These are phyloP conservation scores for Gossypium ekmanianum DNA, from an alignment of 345 rosid species.

Conservation along the genomic window DNA sequence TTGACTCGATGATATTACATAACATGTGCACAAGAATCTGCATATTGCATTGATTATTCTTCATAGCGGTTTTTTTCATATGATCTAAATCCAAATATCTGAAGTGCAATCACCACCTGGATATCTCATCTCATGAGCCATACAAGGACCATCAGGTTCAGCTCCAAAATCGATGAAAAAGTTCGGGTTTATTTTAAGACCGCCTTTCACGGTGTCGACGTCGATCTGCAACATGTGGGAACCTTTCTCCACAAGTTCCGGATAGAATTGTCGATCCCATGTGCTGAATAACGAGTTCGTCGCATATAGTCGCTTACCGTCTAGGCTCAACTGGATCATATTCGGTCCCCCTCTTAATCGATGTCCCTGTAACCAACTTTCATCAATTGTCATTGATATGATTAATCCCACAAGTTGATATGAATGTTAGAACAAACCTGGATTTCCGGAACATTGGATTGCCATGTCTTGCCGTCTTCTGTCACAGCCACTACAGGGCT, in stretches of 20 bases:
- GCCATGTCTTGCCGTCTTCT: not conserved
- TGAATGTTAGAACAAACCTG: not conserved
- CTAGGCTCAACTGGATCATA: constrained; percentile 89
- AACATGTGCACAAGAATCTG: constrained; percentile 14
- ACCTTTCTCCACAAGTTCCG: constrained; percentile 69
- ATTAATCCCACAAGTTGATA: not conserved
- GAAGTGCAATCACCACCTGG: constrained; percentile 99
- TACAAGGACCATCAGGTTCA: constrained; percentile 83
- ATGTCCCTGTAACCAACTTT: constrained; percentile 48
- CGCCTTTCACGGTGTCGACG: constrained; percentile 55
- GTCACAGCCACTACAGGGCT: constrained; percentile 21
- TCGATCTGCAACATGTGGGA: constrained; percentile 88
- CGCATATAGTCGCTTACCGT: constrained; percentile 81
- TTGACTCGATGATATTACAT: not conserved
- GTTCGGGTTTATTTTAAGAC: constrained; percentile 53
- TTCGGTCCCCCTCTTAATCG: constrained; percentile 80
- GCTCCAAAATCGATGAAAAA: constrained; percentile 76
- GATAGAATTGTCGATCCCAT: constrained; percentile 87
- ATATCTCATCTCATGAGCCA: constrained; percentile 96
- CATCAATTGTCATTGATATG: not conserved
- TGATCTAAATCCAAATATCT: constrained; percentile 63
- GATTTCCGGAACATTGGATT: not conserved
- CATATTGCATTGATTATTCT: no score
- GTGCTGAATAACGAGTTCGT: constrained; percentile 87
- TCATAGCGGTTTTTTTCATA: no score